Base-by-base conservation (phyloP, 352 stramenopile genomes). In the Blastocystis sp. region DNA sequence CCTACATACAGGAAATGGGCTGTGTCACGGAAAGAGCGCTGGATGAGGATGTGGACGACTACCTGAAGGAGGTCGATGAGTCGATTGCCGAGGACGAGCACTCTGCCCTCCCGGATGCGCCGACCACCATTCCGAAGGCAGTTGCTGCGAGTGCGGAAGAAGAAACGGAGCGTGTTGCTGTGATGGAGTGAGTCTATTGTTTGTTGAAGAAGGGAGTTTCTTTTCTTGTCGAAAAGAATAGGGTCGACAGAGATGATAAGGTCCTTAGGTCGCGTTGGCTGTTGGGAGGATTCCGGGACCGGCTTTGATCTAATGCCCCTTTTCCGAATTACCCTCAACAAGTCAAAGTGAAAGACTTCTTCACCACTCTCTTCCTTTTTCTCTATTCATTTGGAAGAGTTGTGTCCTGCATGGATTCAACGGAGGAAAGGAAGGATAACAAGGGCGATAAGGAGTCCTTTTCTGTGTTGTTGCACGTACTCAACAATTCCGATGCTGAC, bases 51-150 rank as follows among this genome's bases (percentile, higher is more conserved):
- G 42, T 91, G 59, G 69, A 90, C 45, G 79, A 79, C 45, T 89
- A 90, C 66, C 61, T 89, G 52, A 90, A 87, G 38, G 66, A 87
- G n/a, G 64, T 91, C 7, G 89, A 91, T 52, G 74, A 34, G 19
- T 9, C 70, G 7, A 69, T 90, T 19, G 78, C 42, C 45, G 48
- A 68, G 28, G 76, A 89, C 7, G 89, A 87, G 34, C 14, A 24
- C 17, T 19, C 1, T 66, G 10, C 60, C 1, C 60, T 63, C 2
- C 17, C 54, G 17, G 52, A 34, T 57, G 34, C 54, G n/a, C 57
- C 61, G 9, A 84, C 45, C 24, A 69, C 42, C 1, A 63, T 45
- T 19, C 11, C 70, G 40, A 21, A 54, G n/a, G 40, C 3, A 24
- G 21, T 11, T 7, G 71, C 28, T 81, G 40, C 42, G 21, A 28